Evolutionary conservation across 2,329 filamentous ascomycete genomes (phyloP).

Genomic region (Scytalidium sp.): DNA sequence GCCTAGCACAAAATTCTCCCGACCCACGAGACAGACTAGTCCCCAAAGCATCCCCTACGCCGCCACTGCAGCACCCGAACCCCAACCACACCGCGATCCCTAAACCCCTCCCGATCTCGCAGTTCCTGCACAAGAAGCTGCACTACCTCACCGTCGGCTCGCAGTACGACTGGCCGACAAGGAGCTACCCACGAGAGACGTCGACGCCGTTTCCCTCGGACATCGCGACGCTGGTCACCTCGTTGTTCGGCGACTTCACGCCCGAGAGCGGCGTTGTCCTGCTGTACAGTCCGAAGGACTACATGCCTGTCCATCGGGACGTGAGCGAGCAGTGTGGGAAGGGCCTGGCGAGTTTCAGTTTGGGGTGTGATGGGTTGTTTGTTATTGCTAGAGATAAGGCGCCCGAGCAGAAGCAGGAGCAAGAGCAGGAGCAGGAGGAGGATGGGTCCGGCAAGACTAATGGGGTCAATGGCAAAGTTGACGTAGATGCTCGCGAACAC

Average conservation of each 20-base stretch:
- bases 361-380: slow-evolving; percentile 90
- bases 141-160: slow-evolving; percentile 93
- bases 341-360: slow-evolving; percentile 78
- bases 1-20: slow-evolving; percentile 34
- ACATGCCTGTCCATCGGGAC: slow-evolving; percentile 88
- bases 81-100: slow-evolving; percentile 48
- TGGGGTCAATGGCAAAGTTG: no score
- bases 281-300: slow-evolving; percentile 85
- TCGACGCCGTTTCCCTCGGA: slow-evolving; percentile 75
- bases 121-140: slow-evolving; percentile 75
- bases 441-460: no score
- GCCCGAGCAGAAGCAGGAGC: slow-evolving; percentile 10
- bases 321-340: slow-evolving; percentile 80
- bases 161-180: slow-evolving; percentile 93
- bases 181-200: slow-evolving; percentile 65
- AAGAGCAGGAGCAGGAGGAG: slow-evolving; percentile 17
- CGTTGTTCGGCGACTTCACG: slow-evolving; percentile 70
- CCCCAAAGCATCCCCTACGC: no score
- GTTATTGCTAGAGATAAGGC: slow-evolving; percentile 61
- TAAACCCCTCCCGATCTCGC: slow-evolving; percentile 62
- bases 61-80: slow-evolving; percentile 40
- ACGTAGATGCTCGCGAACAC: not conserved
- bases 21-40: slow-evolving; percentile 51
- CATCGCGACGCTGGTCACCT: slow-evolving; percentile 63
- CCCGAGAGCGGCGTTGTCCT: slow-evolving; percentile 92